Percentiles rank a stretch among this genome's conserved stretches.
These are phyloP conservation scores for Gaeumannomyces sp. DNA, from an alignment of 2,329 filamentous ascomycete genomes.

Conservation along the genomic window DNA sequence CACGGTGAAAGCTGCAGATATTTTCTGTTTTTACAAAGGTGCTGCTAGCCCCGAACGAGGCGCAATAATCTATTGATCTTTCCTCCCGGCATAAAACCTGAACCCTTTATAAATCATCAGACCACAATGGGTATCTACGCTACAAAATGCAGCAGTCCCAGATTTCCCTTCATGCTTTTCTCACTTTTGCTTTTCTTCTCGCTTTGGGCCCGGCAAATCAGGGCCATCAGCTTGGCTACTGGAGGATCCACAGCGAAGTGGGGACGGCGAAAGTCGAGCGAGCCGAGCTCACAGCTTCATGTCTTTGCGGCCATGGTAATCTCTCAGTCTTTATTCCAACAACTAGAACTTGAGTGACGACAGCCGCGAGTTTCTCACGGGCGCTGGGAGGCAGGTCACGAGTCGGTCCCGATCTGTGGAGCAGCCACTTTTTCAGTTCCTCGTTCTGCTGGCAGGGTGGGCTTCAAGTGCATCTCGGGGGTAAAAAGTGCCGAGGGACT, in stretches of 20 bases:
- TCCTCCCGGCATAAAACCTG: background rate
- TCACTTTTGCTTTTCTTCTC: background rate
- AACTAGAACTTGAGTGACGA: slow-evolving; percentile 14
- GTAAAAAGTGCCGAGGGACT: slow-evolving; percentile 25
- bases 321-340: background rate
- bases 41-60: background rate
- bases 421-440: slow-evolving; percentile 13
- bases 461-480: background rate
- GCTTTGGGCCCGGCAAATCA: background rate
- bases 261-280: too few species aligned
- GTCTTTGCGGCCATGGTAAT: too few species aligned
- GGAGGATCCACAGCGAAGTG: too few species aligned
- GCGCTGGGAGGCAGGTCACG: slow-evolving; percentile 46
- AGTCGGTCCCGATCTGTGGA: slow-evolving; percentile 48
- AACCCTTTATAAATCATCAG: background rate
- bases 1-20: background rate
- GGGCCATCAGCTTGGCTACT: too few species aligned
- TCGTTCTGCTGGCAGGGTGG: slow-evolving; percentile 10
- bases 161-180: background rate
- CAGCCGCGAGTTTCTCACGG: slow-evolving; percentile 42
- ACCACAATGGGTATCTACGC: slow-evolving; percentile 2
- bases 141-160: background rate
- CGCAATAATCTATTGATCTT: background rate
- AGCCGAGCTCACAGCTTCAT: background rate
- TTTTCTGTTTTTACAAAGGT: background rate